phyloP scores from a whole-genome alignment of 208 protist genomes.

The Phytomonas francai region DNA sequence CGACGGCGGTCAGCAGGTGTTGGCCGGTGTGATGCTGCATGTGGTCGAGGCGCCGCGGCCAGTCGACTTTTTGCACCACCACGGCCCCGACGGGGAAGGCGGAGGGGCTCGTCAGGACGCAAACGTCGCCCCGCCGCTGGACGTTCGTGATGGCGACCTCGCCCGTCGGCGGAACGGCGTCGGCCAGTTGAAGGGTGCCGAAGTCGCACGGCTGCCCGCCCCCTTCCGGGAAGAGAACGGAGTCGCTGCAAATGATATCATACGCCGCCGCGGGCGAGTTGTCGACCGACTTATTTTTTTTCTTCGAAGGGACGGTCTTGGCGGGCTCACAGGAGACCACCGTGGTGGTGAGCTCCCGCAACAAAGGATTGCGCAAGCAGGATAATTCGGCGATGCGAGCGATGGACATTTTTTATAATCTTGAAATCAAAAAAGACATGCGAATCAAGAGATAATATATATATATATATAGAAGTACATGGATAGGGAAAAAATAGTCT shows the following conservation, averaged over 20 bases:
- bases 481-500: neutral
- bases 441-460: neutral
- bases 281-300: conserved; percentile 20
- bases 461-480: neutral
- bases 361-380: conserved; percentile 63
- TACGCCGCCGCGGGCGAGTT: conserved; percentile 18
- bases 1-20: conserved; percentile 77
- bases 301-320: conserved; percentile 16
- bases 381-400: conserved; percentile 61
- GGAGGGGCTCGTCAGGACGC: conserved; percentile 35
- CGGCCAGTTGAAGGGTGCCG: conserved; percentile 31
- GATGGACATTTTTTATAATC: conserved; percentile 11
- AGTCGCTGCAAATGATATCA: conserved; percentile 66
- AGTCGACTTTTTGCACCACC: conserved; percentile 66
- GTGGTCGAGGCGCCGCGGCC: conserved; percentile 78
- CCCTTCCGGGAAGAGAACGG: conserved; percentile 84
- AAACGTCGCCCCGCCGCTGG: conserved; percentile 49
- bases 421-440: conserved; percentile 7
- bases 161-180: neutral
- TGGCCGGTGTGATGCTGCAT: conserved; percentile 92
- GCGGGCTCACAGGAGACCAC: conserved; percentile 53
- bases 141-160: conserved; percentile 19
- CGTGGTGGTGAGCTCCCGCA: conserved; percentile 41
- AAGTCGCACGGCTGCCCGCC: conserved; percentile 86
- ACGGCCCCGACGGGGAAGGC: conserved; percentile 29